Conservation (phyloP, 2,329 filamentous ascomycete species). For the Cladophialophora carrionii region DNA sequence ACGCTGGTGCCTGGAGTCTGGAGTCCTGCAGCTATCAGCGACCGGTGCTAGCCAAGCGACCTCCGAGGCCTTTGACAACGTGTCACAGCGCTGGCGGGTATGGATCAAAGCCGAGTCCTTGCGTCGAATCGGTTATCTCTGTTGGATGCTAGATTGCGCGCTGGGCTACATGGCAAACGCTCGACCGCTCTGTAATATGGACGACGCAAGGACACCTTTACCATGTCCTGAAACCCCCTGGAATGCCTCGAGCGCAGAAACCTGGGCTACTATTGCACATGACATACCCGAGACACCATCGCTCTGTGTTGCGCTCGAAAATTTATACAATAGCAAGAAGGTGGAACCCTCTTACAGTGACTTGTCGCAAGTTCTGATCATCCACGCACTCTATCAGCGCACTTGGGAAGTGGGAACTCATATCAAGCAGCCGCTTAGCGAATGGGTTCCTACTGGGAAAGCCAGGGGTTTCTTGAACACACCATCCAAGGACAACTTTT, state of each 20-base stretch:
- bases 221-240: constrained; percentile 50
- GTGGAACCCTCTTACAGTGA: constrained; percentile 52
- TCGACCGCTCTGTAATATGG: constrained; percentile 42
- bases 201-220: constrained; percentile 47
- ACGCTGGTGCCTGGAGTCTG: constrained; percentile 34
- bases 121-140: constrained; percentile 48
- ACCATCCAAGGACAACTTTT: constrained; percentile 47
- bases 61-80: not conserved
- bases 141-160: constrained; percentile 48
- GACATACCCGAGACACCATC: constrained; percentile 16
- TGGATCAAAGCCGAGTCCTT: constrained; percentile 48
- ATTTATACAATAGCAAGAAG: constrained; percentile 55
- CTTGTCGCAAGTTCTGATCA: constrained; percentile 54
- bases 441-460: constrained; percentile 51
- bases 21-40: constrained; percentile 29
- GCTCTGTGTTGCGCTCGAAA: constrained; percentile 46
- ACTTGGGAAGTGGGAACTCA: constrained; percentile 56
- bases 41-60: not conserved
- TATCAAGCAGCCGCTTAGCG: constrained; percentile 51
- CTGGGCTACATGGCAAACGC: constrained; percentile 43
- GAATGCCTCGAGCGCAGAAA: constrained; percentile 44
- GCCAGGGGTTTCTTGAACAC: constrained; percentile 44
- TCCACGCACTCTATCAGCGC: constrained; percentile 56
- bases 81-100: constrained; percentile 42
- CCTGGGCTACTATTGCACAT: constrained; percentile 40